Conservation (phyloP, 257 asterid species). For the Nicotiana knightiana region DNA sequence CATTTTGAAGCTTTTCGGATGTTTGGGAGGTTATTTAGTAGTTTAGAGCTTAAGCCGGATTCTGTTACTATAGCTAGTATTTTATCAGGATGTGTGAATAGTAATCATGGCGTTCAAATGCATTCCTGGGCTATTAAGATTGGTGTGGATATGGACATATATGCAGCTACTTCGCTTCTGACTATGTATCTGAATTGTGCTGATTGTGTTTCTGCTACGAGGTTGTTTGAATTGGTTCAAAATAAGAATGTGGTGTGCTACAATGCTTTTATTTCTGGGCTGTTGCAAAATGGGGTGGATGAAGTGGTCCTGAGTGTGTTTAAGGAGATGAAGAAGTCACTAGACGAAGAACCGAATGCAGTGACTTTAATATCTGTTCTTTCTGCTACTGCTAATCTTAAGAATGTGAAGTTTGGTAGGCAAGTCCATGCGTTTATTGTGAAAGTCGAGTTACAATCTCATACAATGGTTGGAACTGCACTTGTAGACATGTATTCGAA, state of each 20-base stretch:
- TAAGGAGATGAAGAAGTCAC: slow-evolving; percentile 50
- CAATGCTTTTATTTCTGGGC: slow-evolving; percentile 72
- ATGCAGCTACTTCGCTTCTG: slow-evolving; percentile 60
- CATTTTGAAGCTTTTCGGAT: slow-evolving; percentile 33
- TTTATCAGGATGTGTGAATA: slow-evolving; percentile 41
- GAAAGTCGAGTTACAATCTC: slow-evolving; percentile 33
- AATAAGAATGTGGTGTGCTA: slow-evolving; percentile 54
- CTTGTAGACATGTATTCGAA: slow-evolving; percentile 84
- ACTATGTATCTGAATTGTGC: slow-evolving; percentile 58
- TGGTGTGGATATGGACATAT: slow-evolving; percentile 55
- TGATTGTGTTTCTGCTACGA: slow-evolving; percentile 43
- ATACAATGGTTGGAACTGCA: slow-evolving; percentile 56
- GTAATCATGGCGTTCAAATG: slow-evolving; percentile 43
- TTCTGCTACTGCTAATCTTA: slow-evolving; percentile 65
- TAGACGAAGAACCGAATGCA: slow-evolving; percentile 35
- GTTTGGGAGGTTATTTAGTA: slow-evolving; percentile 28
- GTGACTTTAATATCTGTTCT: slow-evolving; percentile 56
- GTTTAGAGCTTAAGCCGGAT: slow-evolving; percentile 37
- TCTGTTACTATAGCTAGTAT: slow-evolving; percentile 61
- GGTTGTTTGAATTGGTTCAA: slow-evolving; percentile 43
- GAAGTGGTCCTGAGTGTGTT: slow-evolving; percentile 40
- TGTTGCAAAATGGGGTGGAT: slow-evolving; percentile 50
- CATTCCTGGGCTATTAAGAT: slow-evolving; percentile 74
- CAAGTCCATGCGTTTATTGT: slow-evolving; percentile 59
- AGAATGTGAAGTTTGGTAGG: slow-evolving; percentile 45